A percentile compares a stretch with the other conserved stretches of the same genome.
phyloP scores from a whole-genome alignment of 2,329 filamentous ascomycete genomes.

The Fusarium sp. region DNA sequence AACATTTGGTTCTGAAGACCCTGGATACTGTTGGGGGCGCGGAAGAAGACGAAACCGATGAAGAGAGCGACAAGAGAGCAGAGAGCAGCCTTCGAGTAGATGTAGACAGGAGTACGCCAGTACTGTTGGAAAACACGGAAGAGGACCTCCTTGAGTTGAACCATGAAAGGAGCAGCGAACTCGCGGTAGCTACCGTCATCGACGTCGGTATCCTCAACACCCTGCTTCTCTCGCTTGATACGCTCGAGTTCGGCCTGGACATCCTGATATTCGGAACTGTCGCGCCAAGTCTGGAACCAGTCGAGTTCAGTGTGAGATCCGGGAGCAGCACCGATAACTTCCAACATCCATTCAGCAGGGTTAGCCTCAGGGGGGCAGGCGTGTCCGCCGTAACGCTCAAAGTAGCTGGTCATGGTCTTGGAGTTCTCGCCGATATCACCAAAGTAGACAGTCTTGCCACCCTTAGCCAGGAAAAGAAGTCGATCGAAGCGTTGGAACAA shows the following conservation, averaged over 20 bases:
- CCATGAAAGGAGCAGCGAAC: slow-evolving; percentile 78
- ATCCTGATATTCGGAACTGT: slow-evolving; percentile 62
- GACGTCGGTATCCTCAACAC: slow-evolving; percentile 42
- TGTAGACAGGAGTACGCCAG: slow-evolving; percentile 89
- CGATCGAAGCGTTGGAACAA: slow-evolving; percentile 91
- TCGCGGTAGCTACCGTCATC: slow-evolving; percentile 68
- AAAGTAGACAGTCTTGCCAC: slow-evolving; percentile 83
- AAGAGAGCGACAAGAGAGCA: slow-evolving; percentile 74
- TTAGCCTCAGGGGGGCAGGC: slow-evolving; percentile 75
- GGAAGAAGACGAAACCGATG: slow-evolving; percentile 84
- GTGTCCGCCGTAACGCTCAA: slow-evolving; percentile 75
- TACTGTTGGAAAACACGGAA: slow-evolving; percentile 88
- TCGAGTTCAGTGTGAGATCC: slow-evolving; percentile 70
- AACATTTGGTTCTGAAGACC: slow-evolving; percentile 90
- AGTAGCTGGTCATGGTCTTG: slow-evolving; percentile 74
- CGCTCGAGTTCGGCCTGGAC: slow-evolving; percentile 67
- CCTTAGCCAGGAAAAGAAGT: slow-evolving; percentile 78
- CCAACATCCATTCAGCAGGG: slow-evolving; percentile 83
- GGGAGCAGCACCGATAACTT: slow-evolving; percentile 69
- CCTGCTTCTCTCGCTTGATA: slow-evolving; percentile 61
- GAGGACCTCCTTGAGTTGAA: slow-evolving; percentile 74
- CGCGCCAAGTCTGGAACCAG: slow-evolving; percentile 71
- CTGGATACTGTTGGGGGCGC: slow-evolving; percentile 75
- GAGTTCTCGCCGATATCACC: slow-evolving; percentile 80
- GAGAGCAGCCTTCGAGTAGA: slow-evolving; percentile 81